Percentiles rank a stretch among this genome's conserved stretches.
phyloP scores from a whole-genome alignment of 148 eudicot species.

The Linanthus parryae region DNA sequence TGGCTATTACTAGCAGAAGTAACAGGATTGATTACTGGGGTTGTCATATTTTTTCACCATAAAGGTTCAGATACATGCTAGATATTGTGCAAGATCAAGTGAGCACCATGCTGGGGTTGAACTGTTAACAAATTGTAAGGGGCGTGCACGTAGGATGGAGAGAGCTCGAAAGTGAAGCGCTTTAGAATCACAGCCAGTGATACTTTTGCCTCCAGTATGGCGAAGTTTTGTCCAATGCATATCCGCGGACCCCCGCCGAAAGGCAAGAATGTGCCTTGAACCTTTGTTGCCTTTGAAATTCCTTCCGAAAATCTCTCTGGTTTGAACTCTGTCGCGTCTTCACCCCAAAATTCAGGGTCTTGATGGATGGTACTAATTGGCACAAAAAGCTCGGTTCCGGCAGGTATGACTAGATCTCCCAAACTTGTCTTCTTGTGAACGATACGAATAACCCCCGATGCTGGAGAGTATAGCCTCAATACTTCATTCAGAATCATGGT shows the following conservation, averaged over 20 bases:
- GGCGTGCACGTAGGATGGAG: too few relatives aligned
- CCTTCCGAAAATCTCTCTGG: constrained; percentile 39
- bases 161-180: too few relatives aligned
- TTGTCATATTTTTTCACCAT: too few relatives aligned
- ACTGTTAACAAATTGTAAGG: too few relatives aligned
- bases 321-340: constrained; percentile 33
- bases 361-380: constrained; percentile 26
- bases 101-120: too few relatives aligned
- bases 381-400: constrained; percentile 22
- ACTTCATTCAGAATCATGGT: constrained; percentile 35
- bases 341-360: constrained; percentile 34
- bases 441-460: constrained; percentile 7
- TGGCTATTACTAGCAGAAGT: too few relatives aligned
- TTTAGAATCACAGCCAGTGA: too few relatives aligned
- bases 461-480: constrained; percentile 35
- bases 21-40: too few relatives aligned
- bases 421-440: constrained; percentile 19
- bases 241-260: constrained; percentile 34
- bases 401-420: constrained; percentile 20
- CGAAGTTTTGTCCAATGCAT: too few relatives aligned
- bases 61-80: too few relatives aligned
- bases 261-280: constrained; percentile 22
- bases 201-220: too few relatives aligned
- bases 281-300: constrained; percentile 28
- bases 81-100: too few relatives aligned